Percentiles rank a stretch among this genome's conserved stretches.
These are phyloP conservation scores for Ogataea hybrid DNA, from an alignment of 1,139 yeast genomes.

Conservation along the genomic window DNA sequence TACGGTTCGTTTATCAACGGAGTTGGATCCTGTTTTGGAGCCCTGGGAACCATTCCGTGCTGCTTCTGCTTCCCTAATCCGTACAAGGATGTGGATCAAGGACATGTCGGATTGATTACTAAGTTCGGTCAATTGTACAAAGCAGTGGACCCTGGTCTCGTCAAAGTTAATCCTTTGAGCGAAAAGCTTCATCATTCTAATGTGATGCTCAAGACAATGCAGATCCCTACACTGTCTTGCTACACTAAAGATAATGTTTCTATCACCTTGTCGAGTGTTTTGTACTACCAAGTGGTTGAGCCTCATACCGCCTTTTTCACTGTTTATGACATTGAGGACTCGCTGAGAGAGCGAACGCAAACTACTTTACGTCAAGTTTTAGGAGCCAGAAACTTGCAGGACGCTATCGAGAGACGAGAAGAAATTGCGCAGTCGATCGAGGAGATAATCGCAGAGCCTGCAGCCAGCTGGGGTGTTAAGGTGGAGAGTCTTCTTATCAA, in stretches of 20 bases:
- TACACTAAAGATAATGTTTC: conserved; percentile 71
- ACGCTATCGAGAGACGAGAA: conserved; percentile 72
- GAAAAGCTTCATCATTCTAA: conserved; percentile 55
- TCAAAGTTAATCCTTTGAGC: conserved; percentile 62
- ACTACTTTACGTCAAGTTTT: conserved; percentile 74
- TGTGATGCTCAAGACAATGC: conserved; percentile 59
- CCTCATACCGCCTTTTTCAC: conserved; percentile 69
- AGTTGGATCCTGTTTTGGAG: conserved; percentile 51
- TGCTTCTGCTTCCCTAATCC: conserved; percentile 60
- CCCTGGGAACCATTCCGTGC: conserved; percentile 56
- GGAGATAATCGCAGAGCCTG: conserved; percentile 61
- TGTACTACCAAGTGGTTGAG: conserved; percentile 64
- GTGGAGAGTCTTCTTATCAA: conserved; percentile 70
- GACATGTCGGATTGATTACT: conserved; percentile 68
- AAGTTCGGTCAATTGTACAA: conserved; percentile 67
- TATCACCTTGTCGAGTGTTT: conserved; percentile 61
- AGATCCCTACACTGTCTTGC: conserved; percentile 66
- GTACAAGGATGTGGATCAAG: conserved; percentile 60
- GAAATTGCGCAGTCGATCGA: conserved; percentile 69
- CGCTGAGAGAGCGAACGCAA: conserved; percentile 71
- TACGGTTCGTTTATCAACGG: conserved; percentile 42
- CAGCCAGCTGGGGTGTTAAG: conserved; percentile 70
- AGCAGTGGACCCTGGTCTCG: conserved; percentile 69
- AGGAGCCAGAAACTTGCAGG: conserved; percentile 67
- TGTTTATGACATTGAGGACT: conserved; percentile 52